Conservation (phyloP, 2,329 filamentous ascomycete species). For the Aspergillus tubingensis region DNA sequence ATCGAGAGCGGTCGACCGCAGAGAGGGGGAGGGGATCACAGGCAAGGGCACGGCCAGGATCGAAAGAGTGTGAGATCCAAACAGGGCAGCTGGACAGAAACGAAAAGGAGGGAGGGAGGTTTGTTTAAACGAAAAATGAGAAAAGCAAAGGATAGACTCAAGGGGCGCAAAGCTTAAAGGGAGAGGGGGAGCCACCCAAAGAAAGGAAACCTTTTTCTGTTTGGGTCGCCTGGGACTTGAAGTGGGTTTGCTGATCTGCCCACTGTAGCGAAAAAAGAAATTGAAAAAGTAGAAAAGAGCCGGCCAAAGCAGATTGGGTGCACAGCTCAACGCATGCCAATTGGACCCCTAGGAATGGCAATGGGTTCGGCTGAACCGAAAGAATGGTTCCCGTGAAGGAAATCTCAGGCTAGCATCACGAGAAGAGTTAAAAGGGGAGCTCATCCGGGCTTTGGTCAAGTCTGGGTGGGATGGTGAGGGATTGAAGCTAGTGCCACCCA, state of each 20-base stretch:
- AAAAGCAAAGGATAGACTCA: constrained; percentile 8
- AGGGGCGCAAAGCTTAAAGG: constrained; percentile 9
- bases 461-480: neutral
- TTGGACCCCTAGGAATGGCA: constrained; percentile 14
- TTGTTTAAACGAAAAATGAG: constrained; percentile 5
- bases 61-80: neutral
- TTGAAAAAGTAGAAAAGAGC: neutral
- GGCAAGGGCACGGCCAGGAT: constrained; percentile 1
- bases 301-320: neutral
- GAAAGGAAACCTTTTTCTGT: constrained; percentile 3
- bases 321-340: constrained; percentile 13
- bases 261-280: constrained; percentile 2
- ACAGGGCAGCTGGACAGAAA: neutral
- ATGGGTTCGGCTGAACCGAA: neutral
- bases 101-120: neutral
- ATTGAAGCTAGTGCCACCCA: neutral
- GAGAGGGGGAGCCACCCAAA: constrained; percentile 10
- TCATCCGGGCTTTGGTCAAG: neutral
- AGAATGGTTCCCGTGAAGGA: constrained; percentile 7
- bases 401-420: constrained; percentile 4
- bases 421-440: neutral
- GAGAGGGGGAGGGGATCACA: neutral
- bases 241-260: neutral
- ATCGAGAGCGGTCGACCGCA: neutral
- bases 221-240: neutral